Conservation (phyloP, 2,329 filamentous ascomycete species). For the Aspergillus terreus region DNA sequence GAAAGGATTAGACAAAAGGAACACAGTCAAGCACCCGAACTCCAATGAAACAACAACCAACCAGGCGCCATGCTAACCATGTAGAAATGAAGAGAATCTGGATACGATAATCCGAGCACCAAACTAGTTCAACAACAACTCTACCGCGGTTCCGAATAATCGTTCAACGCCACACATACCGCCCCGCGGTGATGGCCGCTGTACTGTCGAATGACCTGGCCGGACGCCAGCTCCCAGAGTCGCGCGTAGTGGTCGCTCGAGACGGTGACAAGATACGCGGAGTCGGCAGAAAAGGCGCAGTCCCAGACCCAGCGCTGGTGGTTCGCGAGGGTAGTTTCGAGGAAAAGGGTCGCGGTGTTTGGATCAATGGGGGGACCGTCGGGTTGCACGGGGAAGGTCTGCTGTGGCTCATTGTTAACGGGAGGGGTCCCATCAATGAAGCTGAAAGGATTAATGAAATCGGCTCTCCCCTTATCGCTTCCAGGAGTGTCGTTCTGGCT, state of each 20-base stretch:
- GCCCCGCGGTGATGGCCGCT: slow-evolving; percentile 90
- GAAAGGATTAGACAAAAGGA: neutral
- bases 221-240: slow-evolving; percentile 81
- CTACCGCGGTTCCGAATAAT: slow-evolving; percentile 57
- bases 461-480: slow-evolving; percentile 16
- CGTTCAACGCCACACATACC: slow-evolving; percentile 89
- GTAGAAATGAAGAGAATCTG: slow-evolving; percentile 6
- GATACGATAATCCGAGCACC: neutral
- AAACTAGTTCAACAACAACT: no score
- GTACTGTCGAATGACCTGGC: slow-evolving; percentile 90
- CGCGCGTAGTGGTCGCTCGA: slow-evolving; percentile 92
- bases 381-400: slow-evolving; percentile 32
- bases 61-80: slow-evolving; percentile 24
- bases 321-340: slow-evolving; percentile 81
- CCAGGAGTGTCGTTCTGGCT: slow-evolving; percentile 19
- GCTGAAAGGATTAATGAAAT: slow-evolving; percentile 21
- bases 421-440: slow-evolving; percentile 25
- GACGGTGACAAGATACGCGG: slow-evolving; percentile 86
- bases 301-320: slow-evolving; percentile 98
- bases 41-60: neutral
- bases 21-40: slow-evolving; percentile 2
- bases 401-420: slow-evolving; percentile 25
- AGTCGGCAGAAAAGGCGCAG: slow-evolving; percentile 90
- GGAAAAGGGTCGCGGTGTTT: slow-evolving; percentile 58
- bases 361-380: slow-evolving; percentile 41